Evolutionary conservation across 192 early-diverging fungal species (phyloP).

Genomic region (Funneliformis geosporum): DNA sequence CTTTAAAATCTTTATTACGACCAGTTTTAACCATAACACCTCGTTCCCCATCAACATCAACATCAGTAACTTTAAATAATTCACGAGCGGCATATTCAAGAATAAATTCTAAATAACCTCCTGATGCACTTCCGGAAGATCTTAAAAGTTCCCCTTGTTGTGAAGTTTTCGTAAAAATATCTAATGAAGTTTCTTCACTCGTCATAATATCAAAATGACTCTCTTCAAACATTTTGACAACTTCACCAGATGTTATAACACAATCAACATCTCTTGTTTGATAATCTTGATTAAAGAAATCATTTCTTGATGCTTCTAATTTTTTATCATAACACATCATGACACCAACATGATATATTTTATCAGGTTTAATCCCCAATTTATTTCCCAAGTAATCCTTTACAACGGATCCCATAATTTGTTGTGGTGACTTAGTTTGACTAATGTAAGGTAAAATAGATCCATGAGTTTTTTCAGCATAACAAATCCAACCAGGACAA

Average conservation of each 20-base stretch:
- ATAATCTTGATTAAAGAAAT: slow-evolving; percentile 85
- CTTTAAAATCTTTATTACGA: slow-evolving; percentile 82
- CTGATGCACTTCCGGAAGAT: slow-evolving; percentile 81
- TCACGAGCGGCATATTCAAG: slow-evolving; percentile 78
- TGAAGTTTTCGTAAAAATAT: slow-evolving; percentile 44
- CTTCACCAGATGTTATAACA: slow-evolving; percentile 92
- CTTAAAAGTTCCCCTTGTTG: slow-evolving; percentile 49
- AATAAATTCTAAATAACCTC: slow-evolving; percentile 89
- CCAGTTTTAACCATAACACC: slow-evolving; percentile 70
- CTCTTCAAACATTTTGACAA: slow-evolving; percentile 84
- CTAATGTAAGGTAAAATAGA: slow-evolving; percentile 87
- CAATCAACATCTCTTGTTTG: slow-evolving; percentile 92
- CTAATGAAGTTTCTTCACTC: slow-evolving; percentile 48
- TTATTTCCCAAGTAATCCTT: slow-evolving; percentile 79
- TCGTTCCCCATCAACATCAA: slow-evolving; percentile 54
- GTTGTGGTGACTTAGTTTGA: slow-evolving; percentile 93
- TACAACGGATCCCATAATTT: slow-evolving; percentile 88
- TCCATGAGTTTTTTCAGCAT: slow-evolving; percentile 97
- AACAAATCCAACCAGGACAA: slow-evolving; percentile 94
- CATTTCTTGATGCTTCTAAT: slow-evolving; percentile 90
- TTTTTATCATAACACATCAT: slow-evolving; percentile 99
- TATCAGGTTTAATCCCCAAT: slow-evolving; percentile 64
- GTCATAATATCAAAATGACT: slow-evolving; percentile 51
- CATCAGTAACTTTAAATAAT: slow-evolving; percentile 70
- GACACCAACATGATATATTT: slow-evolving; percentile 89